Conservation (phyloP, 768 basidiomycete genomes). For the Suillus ampliporus region DNA sequence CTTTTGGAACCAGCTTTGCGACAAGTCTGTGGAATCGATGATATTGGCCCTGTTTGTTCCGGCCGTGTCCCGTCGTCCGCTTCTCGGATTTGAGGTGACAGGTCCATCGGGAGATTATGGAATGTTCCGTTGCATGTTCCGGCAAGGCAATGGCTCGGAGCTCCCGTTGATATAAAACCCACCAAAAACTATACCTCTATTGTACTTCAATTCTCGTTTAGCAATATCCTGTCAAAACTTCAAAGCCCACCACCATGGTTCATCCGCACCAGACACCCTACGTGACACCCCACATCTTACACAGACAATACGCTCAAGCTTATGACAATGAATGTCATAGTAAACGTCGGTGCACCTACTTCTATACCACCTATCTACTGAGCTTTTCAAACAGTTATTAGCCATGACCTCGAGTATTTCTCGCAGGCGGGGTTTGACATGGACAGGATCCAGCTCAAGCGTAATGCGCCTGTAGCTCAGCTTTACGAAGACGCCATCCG, state of each 20-base stretch:
- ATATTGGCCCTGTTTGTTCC: not conserved
- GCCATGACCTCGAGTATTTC: constrained; percentile 94
- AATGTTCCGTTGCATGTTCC: not conserved
- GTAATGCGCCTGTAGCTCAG: constrained; percentile 87
- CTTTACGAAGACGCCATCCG: constrained; percentile 98
- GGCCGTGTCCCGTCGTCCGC: not conserved
- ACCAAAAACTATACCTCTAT: not conserved
- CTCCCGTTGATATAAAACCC: not conserved
- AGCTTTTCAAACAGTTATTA: constrained; percentile 66
- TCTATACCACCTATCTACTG: constrained; percentile 13
- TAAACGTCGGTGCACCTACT: constrained; percentile 52
- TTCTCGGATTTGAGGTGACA: not conserved
- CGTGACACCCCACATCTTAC: constrained; percentile 88
- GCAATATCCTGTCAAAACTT: too few relatives aligned
- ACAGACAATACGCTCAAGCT: constrained; percentile 82
- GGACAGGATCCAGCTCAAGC: constrained; percentile 94
- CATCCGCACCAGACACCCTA: constrained; percentile 79
- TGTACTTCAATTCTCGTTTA: too few relatives aligned
- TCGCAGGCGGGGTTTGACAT: constrained; percentile 99
- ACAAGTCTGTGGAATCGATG: not conserved
- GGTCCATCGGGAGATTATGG: not conserved
- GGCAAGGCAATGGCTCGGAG: constrained; percentile 1
- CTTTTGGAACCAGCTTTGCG: too few relatives aligned
- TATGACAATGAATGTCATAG: constrained; percentile 66
- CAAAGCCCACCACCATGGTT: constrained; percentile 59